Conservation (phyloP, 257 asterid species). For the Solanum corneliomulleri region DNA sequence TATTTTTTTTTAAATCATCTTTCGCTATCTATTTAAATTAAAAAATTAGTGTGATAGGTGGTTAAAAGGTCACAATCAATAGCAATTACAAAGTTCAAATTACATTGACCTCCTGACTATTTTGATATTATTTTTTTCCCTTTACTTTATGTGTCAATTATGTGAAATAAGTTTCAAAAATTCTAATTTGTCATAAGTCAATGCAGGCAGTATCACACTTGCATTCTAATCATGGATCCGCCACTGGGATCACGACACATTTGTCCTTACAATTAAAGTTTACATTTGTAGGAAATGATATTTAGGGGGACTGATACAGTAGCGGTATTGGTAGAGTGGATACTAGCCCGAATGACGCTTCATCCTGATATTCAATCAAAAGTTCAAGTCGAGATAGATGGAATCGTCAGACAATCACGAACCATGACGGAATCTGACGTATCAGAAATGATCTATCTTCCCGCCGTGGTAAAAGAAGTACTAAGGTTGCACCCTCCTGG, state of each 20-base stretch:
- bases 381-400: conserved; percentile 57
- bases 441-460: conserved; percentile 34
- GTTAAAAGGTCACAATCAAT: not conserved
- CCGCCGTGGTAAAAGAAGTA: conserved; percentile 71
- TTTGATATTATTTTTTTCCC: not conserved
- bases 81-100: not conserved
- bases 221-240: not conserved
- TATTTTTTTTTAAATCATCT: not conserved
- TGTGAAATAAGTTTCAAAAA: not conserved
- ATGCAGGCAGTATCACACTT: not conserved
- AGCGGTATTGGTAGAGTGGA: conserved; percentile 66
- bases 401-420: conserved; percentile 37
- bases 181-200: not conserved
- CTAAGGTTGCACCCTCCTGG: conserved; percentile 82
- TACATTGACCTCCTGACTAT: not conserved
- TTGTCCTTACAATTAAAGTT: not conserved
- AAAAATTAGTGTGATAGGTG: not conserved
- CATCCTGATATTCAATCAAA: conserved; percentile 52
- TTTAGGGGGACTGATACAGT: conserved; percentile 86
- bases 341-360: conserved; percentile 56
- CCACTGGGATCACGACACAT: not conserved
- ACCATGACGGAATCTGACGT: conserved; percentile 41
- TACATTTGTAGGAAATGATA: conserved; percentile 62
- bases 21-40: not conserved
- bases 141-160: not conserved